Percentiles rank a stretch among this genome's conserved stretches.
These are phyloP conservation scores for Podaxis mareebaensis DNA, from an alignment of 768 basidiomycete species.

Conservation along the genomic window DNA sequence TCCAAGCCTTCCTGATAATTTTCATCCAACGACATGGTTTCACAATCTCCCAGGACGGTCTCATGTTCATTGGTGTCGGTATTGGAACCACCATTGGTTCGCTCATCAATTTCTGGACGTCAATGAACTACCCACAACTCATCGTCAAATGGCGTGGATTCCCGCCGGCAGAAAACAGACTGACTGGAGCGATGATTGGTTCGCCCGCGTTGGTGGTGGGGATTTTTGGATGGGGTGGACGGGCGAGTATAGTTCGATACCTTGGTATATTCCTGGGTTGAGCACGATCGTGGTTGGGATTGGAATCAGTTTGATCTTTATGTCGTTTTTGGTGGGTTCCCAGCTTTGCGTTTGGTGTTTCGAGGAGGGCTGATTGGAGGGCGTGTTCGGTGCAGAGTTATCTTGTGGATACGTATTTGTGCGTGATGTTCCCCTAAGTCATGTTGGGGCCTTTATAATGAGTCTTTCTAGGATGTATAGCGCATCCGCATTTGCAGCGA, in stretches of 20 bases:
- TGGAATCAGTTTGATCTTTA: constrained; percentile 56
- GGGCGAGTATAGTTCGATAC: constrained; percentile 49
- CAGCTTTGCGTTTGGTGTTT: not conserved
- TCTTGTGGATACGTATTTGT: constrained; percentile 60
- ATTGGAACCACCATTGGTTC: constrained; percentile 48
- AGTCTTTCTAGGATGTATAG: constrained; percentile 40
- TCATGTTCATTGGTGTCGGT: constrained; percentile 60
- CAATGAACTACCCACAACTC: constrained; percentile 39
- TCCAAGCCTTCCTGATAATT: constrained; percentile 55
- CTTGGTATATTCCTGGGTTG: constrained; percentile 61
- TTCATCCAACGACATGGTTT: constrained; percentile 39
- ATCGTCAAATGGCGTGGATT: constrained; percentile 49
- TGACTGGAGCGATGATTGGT: constrained; percentile 54
- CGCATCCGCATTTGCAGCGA: constrained; percentile 65
- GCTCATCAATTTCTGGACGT: constrained; percentile 40
- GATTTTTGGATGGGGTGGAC: constrained; percentile 75
- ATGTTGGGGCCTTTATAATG: not conserved
- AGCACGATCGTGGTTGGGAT: constrained; percentile 50
- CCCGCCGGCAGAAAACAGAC: constrained; percentile 63
- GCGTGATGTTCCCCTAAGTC: constrained; percentile 17
- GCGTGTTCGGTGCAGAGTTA: constrained; percentile 41
- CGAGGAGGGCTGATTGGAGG: constrained; percentile 3
- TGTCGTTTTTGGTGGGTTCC: constrained; percentile 54
- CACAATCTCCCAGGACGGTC: constrained; percentile 39
- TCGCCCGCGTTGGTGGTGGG: constrained; percentile 54